Conservation (phyloP, 306 rosid species). For the cucumber (Cucumis sativus) region Cucumber_9930_V3 NC_026656.2:22767501-22768000, state of each 20-base stretch:
- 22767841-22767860: not conserved
- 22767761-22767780: not conserved
- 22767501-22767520: not conserved
- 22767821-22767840: not conserved
- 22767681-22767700: not conserved
- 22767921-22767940: conserved; percentile 3
- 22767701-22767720: not conserved
- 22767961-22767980: not conserved
- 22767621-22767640: not conserved
- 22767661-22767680: not conserved
- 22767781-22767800: not conserved
- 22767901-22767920: not conserved
- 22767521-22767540: not conserved
- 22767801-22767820: not conserved
- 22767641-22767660: not conserved
- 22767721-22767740: not conserved
- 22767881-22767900: not conserved
- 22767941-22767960: not conserved
- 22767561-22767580: not conserved
- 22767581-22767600: not conserved
- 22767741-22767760: not conserved
- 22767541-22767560: not conserved
- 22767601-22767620: not conserved
- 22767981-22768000: not conserved
- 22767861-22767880: not conserved